These are phyloP conservation scores for Neurospora crassa DNA, from an alignment of 2,329 filamentous ascomycete genomes.

Conservation along the genomic window DNA sequence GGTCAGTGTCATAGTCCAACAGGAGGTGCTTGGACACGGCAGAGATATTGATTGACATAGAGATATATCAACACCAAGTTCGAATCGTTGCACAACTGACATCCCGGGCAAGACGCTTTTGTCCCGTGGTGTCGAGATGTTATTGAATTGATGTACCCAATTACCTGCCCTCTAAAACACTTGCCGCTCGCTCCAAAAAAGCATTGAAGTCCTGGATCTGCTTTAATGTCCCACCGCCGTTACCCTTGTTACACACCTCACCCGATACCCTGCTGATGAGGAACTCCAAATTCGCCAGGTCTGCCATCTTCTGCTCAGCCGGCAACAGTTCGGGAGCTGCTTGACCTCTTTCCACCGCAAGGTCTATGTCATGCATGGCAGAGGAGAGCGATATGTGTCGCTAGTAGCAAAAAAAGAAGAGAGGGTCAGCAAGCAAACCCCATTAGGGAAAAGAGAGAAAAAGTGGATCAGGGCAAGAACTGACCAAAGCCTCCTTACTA, in stretches of 20 bases:
- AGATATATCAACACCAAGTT: neutral
- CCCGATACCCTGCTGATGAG: slow-evolving; percentile 44
- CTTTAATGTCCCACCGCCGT: slow-evolving; percentile 38
- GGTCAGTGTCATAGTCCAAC: neutral
- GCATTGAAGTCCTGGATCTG: slow-evolving; percentile 53
- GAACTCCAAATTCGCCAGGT: slow-evolving; percentile 48
- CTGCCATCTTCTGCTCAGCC: slow-evolving; percentile 37
- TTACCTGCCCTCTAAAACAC: slow-evolving; percentile 37
- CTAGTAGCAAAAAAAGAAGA: slow-evolving; percentile 8
- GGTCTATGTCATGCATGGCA: slow-evolving; percentile 51
- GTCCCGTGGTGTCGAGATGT: neutral
- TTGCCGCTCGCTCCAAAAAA: slow-evolving; percentile 51
- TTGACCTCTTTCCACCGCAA: slow-evolving; percentile 35
- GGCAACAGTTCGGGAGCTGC: slow-evolving; percentile 37
- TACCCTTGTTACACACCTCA: slow-evolving; percentile 40
- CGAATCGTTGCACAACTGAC: neutral
- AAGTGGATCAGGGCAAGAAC: slow-evolving; percentile 10
- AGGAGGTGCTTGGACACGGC: neutral
- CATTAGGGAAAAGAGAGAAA: neutral
- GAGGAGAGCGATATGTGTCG: slow-evolving; percentile 45
- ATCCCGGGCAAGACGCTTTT: neutral
- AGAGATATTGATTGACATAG: no score
- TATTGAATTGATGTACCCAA: neutral
- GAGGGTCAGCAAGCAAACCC: slow-evolving; percentile 3
- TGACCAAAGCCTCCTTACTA: slow-evolving; percentile 40